Conservation (phyloP, 352 stramenopile species). For the Phytophthora cactorum region DNA sequence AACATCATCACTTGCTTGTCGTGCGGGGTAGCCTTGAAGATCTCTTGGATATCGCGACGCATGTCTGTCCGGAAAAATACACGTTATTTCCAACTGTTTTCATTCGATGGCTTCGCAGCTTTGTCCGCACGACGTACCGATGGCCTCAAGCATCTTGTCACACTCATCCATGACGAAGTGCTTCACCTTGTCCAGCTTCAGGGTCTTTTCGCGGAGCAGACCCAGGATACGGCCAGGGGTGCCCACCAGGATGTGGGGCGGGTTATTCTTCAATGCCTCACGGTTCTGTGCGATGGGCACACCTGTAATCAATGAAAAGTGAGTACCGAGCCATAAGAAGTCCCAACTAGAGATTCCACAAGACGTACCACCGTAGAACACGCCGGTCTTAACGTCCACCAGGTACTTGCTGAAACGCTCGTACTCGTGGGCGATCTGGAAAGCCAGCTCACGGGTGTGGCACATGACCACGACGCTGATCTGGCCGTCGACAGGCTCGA, state of each 20-base stretch:
- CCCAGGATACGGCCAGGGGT: slow-evolving; percentile 96
- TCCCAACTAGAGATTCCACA: not conserved
- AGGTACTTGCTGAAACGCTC: slow-evolving; percentile 99
- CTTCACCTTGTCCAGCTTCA: slow-evolving; percentile 99
- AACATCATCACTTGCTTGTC: slow-evolving; percentile 99
- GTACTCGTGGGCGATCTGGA: slow-evolving; percentile 99
- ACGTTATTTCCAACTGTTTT: not conserved
- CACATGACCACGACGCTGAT: slow-evolving; percentile 98
- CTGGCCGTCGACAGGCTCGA: slow-evolving; percentile 91
- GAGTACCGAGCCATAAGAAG: not conserved
- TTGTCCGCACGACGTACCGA: slow-evolving; percentile 65
- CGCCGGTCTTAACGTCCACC: slow-evolving; percentile 95
- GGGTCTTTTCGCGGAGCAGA: slow-evolving; percentile 93
- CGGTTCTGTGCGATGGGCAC: slow-evolving; percentile 95
- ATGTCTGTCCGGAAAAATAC: slow-evolving; percentile 88
- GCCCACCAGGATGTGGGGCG: slow-evolving; percentile 97
- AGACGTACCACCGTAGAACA: slow-evolving; percentile 96
- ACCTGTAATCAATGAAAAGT: slow-evolving; percentile 42
- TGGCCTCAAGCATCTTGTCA: slow-evolving; percentile 99
- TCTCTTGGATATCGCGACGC: slow-evolving; percentile 99
- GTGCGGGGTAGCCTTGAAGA: slow-evolving; percentile 98
- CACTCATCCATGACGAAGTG: slow-evolving; percentile 99
- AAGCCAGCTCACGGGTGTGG: slow-evolving; percentile 99
- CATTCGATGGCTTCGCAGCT: not conserved
- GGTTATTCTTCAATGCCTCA: slow-evolving; percentile 97